Conservation (phyloP, 2,329 filamentous ascomycete genomes). For the Calonectria honghensis region DNA sequence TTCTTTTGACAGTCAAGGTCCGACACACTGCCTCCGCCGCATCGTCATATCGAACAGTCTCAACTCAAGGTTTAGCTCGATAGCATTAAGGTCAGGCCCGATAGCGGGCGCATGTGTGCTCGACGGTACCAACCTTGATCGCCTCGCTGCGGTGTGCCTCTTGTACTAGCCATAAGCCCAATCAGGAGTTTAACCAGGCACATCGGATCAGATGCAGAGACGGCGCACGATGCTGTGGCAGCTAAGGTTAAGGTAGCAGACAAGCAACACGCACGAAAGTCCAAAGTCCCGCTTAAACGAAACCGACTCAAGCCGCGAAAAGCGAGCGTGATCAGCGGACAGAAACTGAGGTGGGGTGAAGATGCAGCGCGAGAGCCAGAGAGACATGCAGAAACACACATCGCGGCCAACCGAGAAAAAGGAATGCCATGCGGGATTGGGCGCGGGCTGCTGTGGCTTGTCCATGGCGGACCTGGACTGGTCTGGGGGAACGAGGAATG, state of each 20-base stretch:
- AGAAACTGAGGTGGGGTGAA: constrained; percentile 18
- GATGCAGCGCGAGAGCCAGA: constrained; percentile 22
- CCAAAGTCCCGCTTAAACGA: constrained; percentile 12
- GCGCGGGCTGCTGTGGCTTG: constrained; percentile 9
- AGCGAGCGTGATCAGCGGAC: constrained; percentile 28
- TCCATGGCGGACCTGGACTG: constrained; percentile 17
- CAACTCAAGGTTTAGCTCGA: constrained; percentile 31
- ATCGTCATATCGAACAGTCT: constrained; percentile 18
- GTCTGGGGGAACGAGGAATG: constrained; percentile 32
- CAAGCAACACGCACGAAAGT: constrained; percentile 28
- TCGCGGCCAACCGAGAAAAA: constrained; percentile 16
- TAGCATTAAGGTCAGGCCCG: constrained; percentile 20
- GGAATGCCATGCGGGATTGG: constrained; percentile 24
- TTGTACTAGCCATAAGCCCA: background rate
- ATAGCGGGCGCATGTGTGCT: constrained; percentile 24
- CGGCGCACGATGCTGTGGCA: constrained; percentile 22
- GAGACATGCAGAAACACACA: constrained; percentile 25
- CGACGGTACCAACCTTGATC: constrained; percentile 32
- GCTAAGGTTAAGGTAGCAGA: constrained; percentile 40
- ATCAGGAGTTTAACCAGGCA: constrained; percentile 20
- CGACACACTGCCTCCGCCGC: constrained; percentile 14
- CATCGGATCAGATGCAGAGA: constrained; percentile 1
- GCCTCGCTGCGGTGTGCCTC: background rate
- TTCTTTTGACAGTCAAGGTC: constrained; percentile 3
- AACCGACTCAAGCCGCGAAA: constrained; percentile 30